Percentiles rank a stretch among this genome's conserved stretches.
These are phyloP conservation scores for Canariomyces notabilis DNA, from an alignment of 2,329 filamentous ascomycete genomes.

Conservation along the genomic window DNA sequence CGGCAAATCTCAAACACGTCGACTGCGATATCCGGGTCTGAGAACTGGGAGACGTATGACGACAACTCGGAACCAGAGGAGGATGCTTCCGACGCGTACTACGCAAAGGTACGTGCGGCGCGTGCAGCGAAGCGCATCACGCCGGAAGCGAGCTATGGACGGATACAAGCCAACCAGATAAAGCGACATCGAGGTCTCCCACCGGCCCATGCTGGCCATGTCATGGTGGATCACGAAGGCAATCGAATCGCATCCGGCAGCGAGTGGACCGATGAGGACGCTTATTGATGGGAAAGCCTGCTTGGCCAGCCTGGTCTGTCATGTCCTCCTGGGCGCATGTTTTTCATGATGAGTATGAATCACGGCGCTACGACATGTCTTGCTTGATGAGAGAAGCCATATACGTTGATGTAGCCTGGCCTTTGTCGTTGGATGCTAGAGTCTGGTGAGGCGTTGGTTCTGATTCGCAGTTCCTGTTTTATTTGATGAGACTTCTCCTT, in stretches of 20 bases:
- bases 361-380: slow-evolving; percentile 16
- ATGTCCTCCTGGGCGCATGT: neutral
- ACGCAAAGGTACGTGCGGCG: slow-evolving; percentile 68
- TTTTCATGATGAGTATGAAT: slow-evolving; percentile 26
- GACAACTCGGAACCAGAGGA: slow-evolving; percentile 72
- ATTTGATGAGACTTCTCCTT: neutral
- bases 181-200: slow-evolving; percentile 54
- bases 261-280: slow-evolving; percentile 64
- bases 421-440: neutral
- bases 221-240: slow-evolving; percentile 53
- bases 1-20: slow-evolving; percentile 73
- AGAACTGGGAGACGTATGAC: slow-evolving; percentile 98
- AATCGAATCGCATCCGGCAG: slow-evolving; percentile 59
- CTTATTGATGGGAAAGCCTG: slow-evolving; percentile 37
- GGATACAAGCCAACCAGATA: slow-evolving; percentile 38
- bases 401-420: slow-evolving; percentile 11
- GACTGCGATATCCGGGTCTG: slow-evolving; percentile 73
- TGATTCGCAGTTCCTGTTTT: neutral
- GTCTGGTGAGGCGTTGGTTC: slow-evolving; percentile 9
- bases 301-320: neutral
- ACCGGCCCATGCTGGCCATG: slow-evolving; percentile 42
- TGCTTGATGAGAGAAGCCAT: slow-evolving; percentile 8
- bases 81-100: slow-evolving; percentile 74
- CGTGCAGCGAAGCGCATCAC: slow-evolving; percentile 50
- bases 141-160: slow-evolving; percentile 41